These are phyloP conservation scores for Sicyos baderoa DNA, from an alignment of 306 rosid genomes.

Conservation along the genomic window DNA sequence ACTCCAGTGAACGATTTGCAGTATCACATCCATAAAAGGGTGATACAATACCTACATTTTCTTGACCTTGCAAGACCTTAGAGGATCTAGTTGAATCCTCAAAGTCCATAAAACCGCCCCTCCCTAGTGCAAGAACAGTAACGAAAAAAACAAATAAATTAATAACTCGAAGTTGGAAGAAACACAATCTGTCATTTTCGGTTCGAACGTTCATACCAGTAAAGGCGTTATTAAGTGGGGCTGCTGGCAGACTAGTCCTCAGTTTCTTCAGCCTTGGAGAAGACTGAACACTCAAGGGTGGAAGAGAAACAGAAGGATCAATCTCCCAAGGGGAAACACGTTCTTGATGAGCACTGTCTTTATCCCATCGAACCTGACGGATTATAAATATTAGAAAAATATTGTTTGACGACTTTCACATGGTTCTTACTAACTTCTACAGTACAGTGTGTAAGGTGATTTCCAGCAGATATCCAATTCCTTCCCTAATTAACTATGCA, in stretches of 20 bases:
- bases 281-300: slow-evolving; percentile 78
- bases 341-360: slow-evolving; percentile 62
- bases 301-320: slow-evolving; percentile 73
- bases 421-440: not conserved
- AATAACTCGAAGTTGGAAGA: not conserved
- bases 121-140: slow-evolving; percentile 37
- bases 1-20: slow-evolving; percentile 52
- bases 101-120: slow-evolving; percentile 74
- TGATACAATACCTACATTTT: slow-evolving; percentile 78
- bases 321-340: slow-evolving; percentile 91
- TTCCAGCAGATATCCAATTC: not conserved
- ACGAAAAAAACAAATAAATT: not conserved
- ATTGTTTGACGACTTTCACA: not conserved
- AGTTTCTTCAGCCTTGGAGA: slow-evolving; percentile 86
- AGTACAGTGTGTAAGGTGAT: not conserved
- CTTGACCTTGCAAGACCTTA: slow-evolving; percentile 99
- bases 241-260: slow-evolving; percentile 66
- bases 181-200: slow-evolving; percentile 6
- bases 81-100: slow-evolving; percentile 84
- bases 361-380: slow-evolving; percentile 88
- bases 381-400: not conserved
- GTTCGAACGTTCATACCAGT: slow-evolving; percentile 40
- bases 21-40: slow-evolving; percentile 66
- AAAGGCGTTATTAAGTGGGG: slow-evolving; percentile 42
- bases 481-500: no score